Evolutionary conservation across 1,139 yeast genomes (phyloP).

Genomic region (Ogataea hybrid): DNA sequence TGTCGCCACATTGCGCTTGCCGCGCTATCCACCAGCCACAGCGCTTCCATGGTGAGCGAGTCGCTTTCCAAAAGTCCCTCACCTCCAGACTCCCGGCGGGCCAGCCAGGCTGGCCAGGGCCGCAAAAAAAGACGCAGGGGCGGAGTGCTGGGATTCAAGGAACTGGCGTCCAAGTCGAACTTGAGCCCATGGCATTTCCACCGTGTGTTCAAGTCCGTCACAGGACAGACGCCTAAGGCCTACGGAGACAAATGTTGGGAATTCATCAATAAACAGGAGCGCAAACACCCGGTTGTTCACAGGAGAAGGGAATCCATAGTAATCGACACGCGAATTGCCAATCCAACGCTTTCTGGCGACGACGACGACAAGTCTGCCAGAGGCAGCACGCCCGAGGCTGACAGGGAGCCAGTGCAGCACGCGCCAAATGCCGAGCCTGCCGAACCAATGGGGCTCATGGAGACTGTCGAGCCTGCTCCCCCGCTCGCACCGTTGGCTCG

Average conservation of each 20-base stretch:
- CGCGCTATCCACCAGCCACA: slow-evolving; percentile 47
- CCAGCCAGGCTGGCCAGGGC: slow-evolving; percentile 14
- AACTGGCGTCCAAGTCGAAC: slow-evolving; percentile 79
- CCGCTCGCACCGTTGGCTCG: neutral
- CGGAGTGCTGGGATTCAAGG: slow-evolving; percentile 86
- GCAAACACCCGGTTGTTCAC: slow-evolving; percentile 7
- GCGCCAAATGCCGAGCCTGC: neutral
- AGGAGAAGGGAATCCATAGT: slow-evolving; percentile 22
- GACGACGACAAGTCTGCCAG: slow-evolving; percentile 10
- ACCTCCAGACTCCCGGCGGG: slow-evolving; percentile 11
- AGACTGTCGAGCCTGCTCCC: neutral
- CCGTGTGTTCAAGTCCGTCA: slow-evolving; percentile 80
- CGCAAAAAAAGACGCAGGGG: slow-evolving; percentile 71
- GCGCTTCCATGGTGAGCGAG: slow-evolving; percentile 38
- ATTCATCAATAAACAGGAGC: slow-evolving; percentile 43
- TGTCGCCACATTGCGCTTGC: slow-evolving; percentile 84
- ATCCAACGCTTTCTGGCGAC: slow-evolving; percentile 28
- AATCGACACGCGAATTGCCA: slow-evolving; percentile 32
- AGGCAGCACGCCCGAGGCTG: slow-evolving; percentile 1
- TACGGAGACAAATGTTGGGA: slow-evolving; percentile 89
- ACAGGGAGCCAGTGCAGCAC: neutral
- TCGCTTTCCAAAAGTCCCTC: slow-evolving; percentile 5
- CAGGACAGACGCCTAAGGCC: slow-evolving; percentile 84
- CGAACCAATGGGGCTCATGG: too few species aligned
- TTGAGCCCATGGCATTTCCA: slow-evolving; percentile 95